Base-by-base conservation (phyloP, 495 filamentous ascomycete species). In the Daldinia childiae region DNA sequence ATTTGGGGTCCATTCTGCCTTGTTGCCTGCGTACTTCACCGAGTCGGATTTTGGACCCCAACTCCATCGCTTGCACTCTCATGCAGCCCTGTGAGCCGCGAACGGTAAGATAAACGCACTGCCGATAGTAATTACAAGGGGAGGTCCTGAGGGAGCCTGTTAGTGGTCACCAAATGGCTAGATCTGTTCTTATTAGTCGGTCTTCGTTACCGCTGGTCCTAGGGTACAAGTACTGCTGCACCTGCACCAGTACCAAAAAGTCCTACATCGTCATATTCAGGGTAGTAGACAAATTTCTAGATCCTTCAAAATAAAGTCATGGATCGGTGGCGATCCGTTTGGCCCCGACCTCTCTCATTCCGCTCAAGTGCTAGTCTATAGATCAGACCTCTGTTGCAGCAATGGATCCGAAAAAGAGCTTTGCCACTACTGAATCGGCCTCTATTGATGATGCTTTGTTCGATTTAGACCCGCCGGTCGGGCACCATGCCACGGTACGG, bases 11-110 rank as follows among this genome's bases (percentile, higher is more conserved):
- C 66, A 70, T 71, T 78, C 76, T 78, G 76, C 76, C 76, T 78
- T 78, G 76, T 78, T 78, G 76, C 76, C 76, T 78, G 71, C 66
- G 74, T 75, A 78, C 71, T 64, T 78, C 76, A 78, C 76, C 76
- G 76, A 78, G 76, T 78, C 60, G 69, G 62, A 41, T 73, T 74
- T 76, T 71, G 74, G 75, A 72, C 73, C 76, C 76, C 76, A 76
- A 78, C 68, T 73, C 68, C 76, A 74, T 71, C 68, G 68, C 73
- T 67, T 68, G 74, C 71, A 34, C 76, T 72, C 66, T 71, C 57
- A 71, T 74, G 76, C 76, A 76, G 72, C 73, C 74, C 74, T 75
- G 71, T 74, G 76, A 75, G 76, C 73, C 64, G 74, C 76, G 73
- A 76, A 71, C 74, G 74, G 70, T 73, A 64, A 58, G 69, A 71